Evolutionary conservation across 2,329 filamentous ascomycete species (phyloP), one percentile per base, ranked within the genome.

Genomic region (Plenodomus tracheiphilus): DNA sequence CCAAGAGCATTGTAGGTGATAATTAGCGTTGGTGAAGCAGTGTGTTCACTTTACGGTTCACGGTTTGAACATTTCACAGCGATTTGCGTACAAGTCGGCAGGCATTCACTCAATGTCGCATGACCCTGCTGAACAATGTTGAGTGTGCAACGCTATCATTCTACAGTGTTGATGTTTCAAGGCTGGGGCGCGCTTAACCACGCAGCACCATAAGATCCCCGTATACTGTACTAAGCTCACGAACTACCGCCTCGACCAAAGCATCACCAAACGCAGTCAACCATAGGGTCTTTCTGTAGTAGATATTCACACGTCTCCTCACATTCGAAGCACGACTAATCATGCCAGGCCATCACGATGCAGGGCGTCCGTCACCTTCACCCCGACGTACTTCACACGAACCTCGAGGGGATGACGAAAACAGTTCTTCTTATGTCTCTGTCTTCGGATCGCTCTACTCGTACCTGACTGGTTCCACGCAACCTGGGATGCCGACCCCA

Each of bases 291-390:
- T 17, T 18, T 22, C n/a, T 11, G 11, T 17, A 18, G 16, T 15
- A 5, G 10, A 32, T 32, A 6, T 8, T 11, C 28, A 15, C 28
- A 32, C 11, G 4, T 15, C 28, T 7, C 8, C 15, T 32, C 28
- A 32, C 28, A 32, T 15, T 15, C 28, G 28, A 6, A 32, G 15
- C 7, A 15, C 20, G 15, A 17, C 19, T 35, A 18, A 46, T 22
- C 13, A 46, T 46, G 43, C 18, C 43, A 17, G 43, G 28, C 43
- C 37, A 32, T 39, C 42, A 39, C 35, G 18, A 39, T 21, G 42
- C 37, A 35, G 25, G 18, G 8, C 43, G 22, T 18, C 32, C 36
- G 3, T 40, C 43, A 28, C 18, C n/a, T 15, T 36, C 43, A 3
- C 3, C 38, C 10, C 2, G 9, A 4, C 22, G 25, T 13, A 30